Evolutionary conservation across 371 early-diverging fungal genomes (phyloP).

Genomic region (Mucor mucedo): DNA sequence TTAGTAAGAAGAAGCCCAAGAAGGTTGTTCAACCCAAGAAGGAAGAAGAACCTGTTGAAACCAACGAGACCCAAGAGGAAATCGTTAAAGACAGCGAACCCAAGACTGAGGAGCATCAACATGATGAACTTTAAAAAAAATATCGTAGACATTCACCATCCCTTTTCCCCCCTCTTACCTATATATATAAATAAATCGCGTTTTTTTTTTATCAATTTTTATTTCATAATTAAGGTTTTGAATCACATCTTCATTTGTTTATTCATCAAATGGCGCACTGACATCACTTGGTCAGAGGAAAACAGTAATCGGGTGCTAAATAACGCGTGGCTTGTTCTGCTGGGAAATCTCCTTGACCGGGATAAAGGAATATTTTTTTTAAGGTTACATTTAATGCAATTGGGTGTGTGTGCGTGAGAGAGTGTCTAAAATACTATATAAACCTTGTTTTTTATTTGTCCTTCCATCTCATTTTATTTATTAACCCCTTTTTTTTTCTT

Average conservation of each 20-base stretch:
- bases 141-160: neutral
- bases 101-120: constrained; percentile 10
- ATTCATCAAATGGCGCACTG: no score
- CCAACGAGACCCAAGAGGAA: constrained; percentile 4
- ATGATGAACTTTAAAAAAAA: constrained; percentile 19
- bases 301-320: no score
- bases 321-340: no score
- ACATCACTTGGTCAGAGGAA: no score
- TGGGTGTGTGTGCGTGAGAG: neutral
- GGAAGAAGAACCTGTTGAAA: constrained; percentile 1
- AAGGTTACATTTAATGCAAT: neutral
- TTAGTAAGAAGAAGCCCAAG: constrained; percentile 68
- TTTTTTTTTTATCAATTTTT: no score
- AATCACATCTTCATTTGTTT: no score
- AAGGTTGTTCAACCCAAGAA: constrained; percentile 13
- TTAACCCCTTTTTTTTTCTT: neutral
- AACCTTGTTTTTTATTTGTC: no score
- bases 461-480: no score
- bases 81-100: neutral
- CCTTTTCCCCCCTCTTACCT: constrained; percentile 46
- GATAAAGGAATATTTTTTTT: constrained; percentile 3
- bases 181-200: constrained; percentile 30
- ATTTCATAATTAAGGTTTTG: no score
- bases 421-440: no score
- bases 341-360: neutral